Evolutionary conservation across 2,329 filamentous ascomycete species (phyloP), one percentile per base, ranked within the genome.

Genomic region (Penicillium sp.): DNA sequence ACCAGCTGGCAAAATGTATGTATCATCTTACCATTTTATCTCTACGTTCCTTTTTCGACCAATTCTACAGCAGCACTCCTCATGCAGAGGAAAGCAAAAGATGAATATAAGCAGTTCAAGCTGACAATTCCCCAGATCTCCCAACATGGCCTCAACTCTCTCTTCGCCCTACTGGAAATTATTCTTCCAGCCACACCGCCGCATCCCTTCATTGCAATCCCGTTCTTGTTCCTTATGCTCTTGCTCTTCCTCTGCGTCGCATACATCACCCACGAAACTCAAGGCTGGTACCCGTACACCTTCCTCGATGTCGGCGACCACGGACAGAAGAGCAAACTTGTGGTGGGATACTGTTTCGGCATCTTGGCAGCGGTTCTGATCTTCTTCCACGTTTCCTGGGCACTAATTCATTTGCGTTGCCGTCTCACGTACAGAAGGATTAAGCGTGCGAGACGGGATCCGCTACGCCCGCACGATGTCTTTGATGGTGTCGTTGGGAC

Each of bases 131-230:
- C 7, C 31, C 11, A 79, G 82, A 77, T 90, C 62, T 89, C 87
- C 38, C 82, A 89, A 72, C 91, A 96, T 73, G 87, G 78, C 19
- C 75, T 95, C 50, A 95, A 95, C 77, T 81, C 83, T 45, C 70
- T 80, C 50, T 91, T 90, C 69, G 88, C 88, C 1, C 77, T 92
- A n/a, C 82, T 91, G 65, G 90, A 95, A 75, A 81, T 94, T 63
- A 26, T 88, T 22, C 63, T 94, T 33, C 80, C 90, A 2, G 81
- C 89, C 37, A 89, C 87, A 3, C 76, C 78, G 7, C 82, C 84
- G 11, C 79, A 83, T 26, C 82, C 86, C 0, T 86, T 83, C 75
- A 73, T 88, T 22, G 86, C 91, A 67, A 71, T 90, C n/a, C 72
- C 83, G 14, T 86, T 84, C 68, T 77, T 92, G 14, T 73, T 92